A percentile compares a stretch with the other conserved stretches of the same genome.
These are phyloP conservation scores for Grosmannia penicillata DNA, from an alignment of 2,329 filamentous ascomycete species.

Conservation along the genomic window DNA sequence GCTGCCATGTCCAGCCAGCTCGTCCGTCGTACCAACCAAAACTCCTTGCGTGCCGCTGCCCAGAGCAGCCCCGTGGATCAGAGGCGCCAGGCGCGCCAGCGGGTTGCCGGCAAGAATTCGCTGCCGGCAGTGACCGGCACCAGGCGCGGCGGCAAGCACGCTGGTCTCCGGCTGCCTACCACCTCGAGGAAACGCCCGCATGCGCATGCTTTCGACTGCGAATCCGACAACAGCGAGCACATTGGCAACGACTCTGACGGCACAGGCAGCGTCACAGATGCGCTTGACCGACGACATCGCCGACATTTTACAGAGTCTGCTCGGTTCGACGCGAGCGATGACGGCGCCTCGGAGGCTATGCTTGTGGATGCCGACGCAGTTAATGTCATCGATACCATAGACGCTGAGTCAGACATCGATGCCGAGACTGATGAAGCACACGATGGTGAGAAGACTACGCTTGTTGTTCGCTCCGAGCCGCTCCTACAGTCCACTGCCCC, in stretches of 20 bases:
- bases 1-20: conserved; percentile 13
- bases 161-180: conserved; percentile 25
- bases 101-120: conserved; percentile 4
- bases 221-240: conserved; percentile 19
- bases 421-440: too few species aligned
- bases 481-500: conserved; percentile 32
- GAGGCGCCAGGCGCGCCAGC: not conserved
- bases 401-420: too few species aligned
- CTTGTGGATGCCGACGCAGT: too few species aligned
- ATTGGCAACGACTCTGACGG: conserved; percentile 3
- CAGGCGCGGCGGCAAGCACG: conserved; percentile 22
- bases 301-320: too few species aligned
- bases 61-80: not conserved
- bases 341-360: too few species aligned
- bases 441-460: too few species aligned
- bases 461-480: conserved; percentile 32
- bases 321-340: too few species aligned
- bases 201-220: conserved; percentile 15
- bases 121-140: conserved; percentile 4
- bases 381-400: too few species aligned
- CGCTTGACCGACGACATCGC: too few species aligned
- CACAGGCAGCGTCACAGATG: conserved; percentile 7
- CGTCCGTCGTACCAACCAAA: conserved; percentile 9
- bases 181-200: conserved; percentile 27
- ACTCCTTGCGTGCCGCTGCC: not conserved